Base-by-base conservation (phyloP, 2,329 filamentous ascomycete genomes). In the Purpureocillium takamizusanense region DNA sequence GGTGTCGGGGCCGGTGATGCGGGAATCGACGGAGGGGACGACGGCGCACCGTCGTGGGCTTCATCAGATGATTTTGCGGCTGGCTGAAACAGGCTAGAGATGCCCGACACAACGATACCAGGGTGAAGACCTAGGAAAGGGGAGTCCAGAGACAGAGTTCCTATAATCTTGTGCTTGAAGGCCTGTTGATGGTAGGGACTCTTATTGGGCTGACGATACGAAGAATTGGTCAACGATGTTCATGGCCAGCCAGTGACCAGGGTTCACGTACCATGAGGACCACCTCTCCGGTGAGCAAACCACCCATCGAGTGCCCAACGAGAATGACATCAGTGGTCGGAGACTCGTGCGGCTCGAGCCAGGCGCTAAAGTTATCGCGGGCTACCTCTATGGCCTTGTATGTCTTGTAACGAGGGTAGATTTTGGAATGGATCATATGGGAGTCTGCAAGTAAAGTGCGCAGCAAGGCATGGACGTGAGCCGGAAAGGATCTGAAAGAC, bases 41-140 rank as follows among this genome's bases (percentile, higher is more conserved):
- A 28, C 27, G 11, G 8, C 28, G n/a, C 28, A 16, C 14, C 21
- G 18, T 33, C 21, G 31, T 31, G 13, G 31, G 7, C 13, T 9
- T 21, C 37, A 7, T 41, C 41, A 31, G 44, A 41, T 6, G 46
- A 47, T 16, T 49, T 52, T 12, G 63, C 55, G 10, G 66, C 59
- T 4, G 67, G 59, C 28, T 69, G 63, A 58, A 95, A 92, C 10
- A 94, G 69, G 52, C 86, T 90, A 3, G 80, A 75, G 38, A 94
- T 74, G 2, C 88, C 86, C 29, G 84, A 84, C n/a, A 80, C 74
- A 31, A 95, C 76, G 31, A 95, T 83, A 6, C 89, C 85, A 1
- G 87, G 88, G 59, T 95, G 87, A 55, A 95, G 82, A 4, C 89
- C 89, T 6, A 95, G 67, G 42, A 94, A 87, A 0, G 89, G 89